Conservation (phyloP, 2,329 filamentous ascomycete species). For the Fusarium decemcellulare region DNA sequence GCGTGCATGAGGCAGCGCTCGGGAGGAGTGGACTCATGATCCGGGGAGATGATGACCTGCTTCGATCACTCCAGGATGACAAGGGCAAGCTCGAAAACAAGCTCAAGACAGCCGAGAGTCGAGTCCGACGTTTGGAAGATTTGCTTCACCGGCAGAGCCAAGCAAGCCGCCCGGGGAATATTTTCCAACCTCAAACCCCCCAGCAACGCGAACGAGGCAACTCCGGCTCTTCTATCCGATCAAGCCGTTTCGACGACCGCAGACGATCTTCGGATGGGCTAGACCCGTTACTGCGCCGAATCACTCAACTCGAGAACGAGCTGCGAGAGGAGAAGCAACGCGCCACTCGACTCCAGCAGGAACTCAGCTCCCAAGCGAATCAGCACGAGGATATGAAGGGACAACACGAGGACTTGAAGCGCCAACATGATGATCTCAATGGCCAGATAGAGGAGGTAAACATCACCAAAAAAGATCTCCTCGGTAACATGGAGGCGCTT, state of each 20-base stretch:
- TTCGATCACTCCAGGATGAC: conserved; percentile 84
- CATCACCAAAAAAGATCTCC: conserved; percentile 92
- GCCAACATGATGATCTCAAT: conserved; percentile 70
- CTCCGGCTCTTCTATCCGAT: conserved; percentile 64
- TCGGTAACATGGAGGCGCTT: conserved; percentile 94
- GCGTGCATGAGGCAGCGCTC: conserved; percentile 89
- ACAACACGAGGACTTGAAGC: conserved; percentile 66
- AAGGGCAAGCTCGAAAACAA: conserved; percentile 82
- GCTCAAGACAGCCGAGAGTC: conserved; percentile 87
- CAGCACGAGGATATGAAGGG: conserved; percentile 74
- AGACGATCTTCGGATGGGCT: conserved; percentile 62
- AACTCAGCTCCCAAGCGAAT: conserved; percentile 71
- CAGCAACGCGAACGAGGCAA: conserved; percentile 65
- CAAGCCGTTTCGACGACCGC: conserved; percentile 60
- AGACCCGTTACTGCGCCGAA: conserved; percentile 62
- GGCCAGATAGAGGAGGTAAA: conserved; percentile 86
- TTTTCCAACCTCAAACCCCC: conserved; percentile 66
- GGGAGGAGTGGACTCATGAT: conserved; percentile 89
- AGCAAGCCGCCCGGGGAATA: conserved; percentile 66
- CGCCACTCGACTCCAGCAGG: conserved; percentile 76
- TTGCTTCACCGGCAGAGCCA: conserved; percentile 87
- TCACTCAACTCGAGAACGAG: conserved; percentile 82
- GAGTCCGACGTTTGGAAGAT: conserved; percentile 92
- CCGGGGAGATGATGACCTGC: conserved; percentile 88
- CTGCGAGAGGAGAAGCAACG: conserved; percentile 80